These are phyloP conservation scores for Cyberlindnera xylosilytica DNA, from an alignment of 805 yeast species.

Conservation along the genomic window DNA sequence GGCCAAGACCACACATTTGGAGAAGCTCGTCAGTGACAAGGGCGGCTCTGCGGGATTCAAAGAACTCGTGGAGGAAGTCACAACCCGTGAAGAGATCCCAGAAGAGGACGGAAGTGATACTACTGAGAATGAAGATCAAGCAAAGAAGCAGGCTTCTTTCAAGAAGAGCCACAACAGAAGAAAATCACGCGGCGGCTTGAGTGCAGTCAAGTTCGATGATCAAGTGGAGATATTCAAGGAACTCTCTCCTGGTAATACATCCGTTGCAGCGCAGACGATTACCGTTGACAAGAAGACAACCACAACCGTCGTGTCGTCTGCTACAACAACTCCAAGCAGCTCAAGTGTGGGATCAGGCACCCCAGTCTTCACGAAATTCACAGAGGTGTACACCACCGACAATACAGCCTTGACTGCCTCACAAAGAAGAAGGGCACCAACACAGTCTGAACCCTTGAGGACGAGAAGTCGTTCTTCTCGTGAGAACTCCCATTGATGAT, in stretches of 20 bases:
- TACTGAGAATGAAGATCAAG: slow-evolving; percentile 7
- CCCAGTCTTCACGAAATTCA: background rate
- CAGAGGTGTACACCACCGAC: background rate
- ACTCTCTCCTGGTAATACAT: slow-evolving; percentile 10
- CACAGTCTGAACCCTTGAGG: slow-evolving; percentile 26
- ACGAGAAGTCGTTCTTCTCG: slow-evolving; percentile 28
- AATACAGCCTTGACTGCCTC: slow-evolving; percentile 19
- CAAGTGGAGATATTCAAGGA: slow-evolving; percentile 10
- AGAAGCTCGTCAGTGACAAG: slow-evolving; percentile 13
- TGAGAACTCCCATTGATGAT: slow-evolving; percentile 20
- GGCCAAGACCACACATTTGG: slow-evolving; percentile 12
- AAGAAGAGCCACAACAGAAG: slow-evolving; percentile 25
- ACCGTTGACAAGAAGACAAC: background rate
- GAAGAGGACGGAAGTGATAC: slow-evolving; percentile 14
- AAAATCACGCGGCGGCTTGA: slow-evolving; percentile 27
- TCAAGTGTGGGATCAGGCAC: background rate
- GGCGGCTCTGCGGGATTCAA: slow-evolving; percentile 15
- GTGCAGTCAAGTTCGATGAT: slow-evolving; percentile 25
- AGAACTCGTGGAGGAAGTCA: slow-evolving; percentile 23
- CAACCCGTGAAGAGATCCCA: slow-evolving; percentile 17
- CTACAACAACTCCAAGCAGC: background rate
- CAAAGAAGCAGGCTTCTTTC: slow-evolving; percentile 5
- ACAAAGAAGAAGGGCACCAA: slow-evolving; percentile 27
- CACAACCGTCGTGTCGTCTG: background rate
- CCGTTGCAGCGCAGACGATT: background rate